Conservation (phyloP, 2,329 filamentous ascomycete species). For the Neonectria sp. region DNA sequence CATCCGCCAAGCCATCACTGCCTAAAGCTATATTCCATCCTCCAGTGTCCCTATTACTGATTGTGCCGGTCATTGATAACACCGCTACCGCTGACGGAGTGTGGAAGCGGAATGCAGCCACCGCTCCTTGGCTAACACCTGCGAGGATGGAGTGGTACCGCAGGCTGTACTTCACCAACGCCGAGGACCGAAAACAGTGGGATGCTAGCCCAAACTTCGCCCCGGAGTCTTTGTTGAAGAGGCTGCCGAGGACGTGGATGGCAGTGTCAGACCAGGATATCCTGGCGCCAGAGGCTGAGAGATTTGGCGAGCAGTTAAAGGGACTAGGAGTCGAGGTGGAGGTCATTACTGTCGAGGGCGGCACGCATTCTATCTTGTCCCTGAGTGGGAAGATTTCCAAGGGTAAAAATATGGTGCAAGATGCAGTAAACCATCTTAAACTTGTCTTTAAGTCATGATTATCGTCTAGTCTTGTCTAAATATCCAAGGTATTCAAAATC, state of each 20-base stretch:
- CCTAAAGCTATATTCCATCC: not conserved
- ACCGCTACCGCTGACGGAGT: conserved; percentile 36
- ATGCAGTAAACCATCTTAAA: conserved; percentile 21
- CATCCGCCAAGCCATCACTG: conserved; percentile 12
- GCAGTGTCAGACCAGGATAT: conserved; percentile 48
- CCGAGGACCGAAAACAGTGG: conserved; percentile 36
- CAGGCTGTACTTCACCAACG: conserved; percentile 44
- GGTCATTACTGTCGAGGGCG: conserved; percentile 3
- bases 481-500: not conserved
- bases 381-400: conserved; percentile 18
- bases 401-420: conserved; percentile 17
- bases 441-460: not conserved
- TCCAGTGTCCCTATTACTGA: conserved; percentile 18
- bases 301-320: conserved; percentile 41
- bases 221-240: conserved; percentile 30
- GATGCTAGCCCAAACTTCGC: conserved; percentile 47
- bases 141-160: conserved; percentile 51
- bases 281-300: conserved; percentile 45
- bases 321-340: conserved; percentile 17
- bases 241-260: conserved; percentile 45
- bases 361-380: conserved; percentile 29
- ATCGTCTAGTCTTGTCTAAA: not conserved
- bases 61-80: conserved; percentile 50
- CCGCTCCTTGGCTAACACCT: conserved; percentile 48
- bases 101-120: conserved; percentile 25